Evolutionary conservation across 768 basidiomycete genomes (phyloP), one percentile per base, ranked within the genome.

Genomic region (Suillus subaureus): DNA sequence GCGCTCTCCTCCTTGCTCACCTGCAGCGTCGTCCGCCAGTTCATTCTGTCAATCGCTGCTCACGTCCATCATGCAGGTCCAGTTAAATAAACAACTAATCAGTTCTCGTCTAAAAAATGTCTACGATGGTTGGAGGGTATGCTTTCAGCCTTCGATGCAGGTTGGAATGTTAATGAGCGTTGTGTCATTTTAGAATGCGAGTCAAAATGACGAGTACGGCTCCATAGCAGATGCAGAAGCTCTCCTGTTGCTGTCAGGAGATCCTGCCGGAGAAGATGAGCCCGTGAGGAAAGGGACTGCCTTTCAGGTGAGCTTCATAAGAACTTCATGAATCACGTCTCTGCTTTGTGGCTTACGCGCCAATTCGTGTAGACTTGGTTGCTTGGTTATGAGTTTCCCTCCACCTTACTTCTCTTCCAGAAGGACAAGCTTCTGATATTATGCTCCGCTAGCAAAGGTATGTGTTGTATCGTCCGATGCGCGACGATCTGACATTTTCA

Each of bases 331-430:
- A 52, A 66, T 23, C 26, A 56, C 60, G 65, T 42, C 42, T 28
- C 35, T 57, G 15, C 37, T 47, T 28, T 21, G 47, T 56, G 26
- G 61, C 33, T 64, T 61, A 70, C 63, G 61, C 61, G 58, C 60
- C 43, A 58, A 52, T 61, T 33, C 57, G 45, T 64, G 31, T 69
- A 97, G 97, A 96, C 96, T 74, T 97, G 96, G 93, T 83, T 99
- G 21, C 85, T 99, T 45, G 97, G 96, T 16, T 99, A 96, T 77
- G 97, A 99, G 78, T 99, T 99, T 73, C 97, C 97, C 3, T 94
- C 95, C 0, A 98, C 97, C 0, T 82, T 98, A 35, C 84, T 96
- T 65, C 81, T 98, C 23, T 92, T 99, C 71, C 85, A 89, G 64
- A 90, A 90, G 71, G 82, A 89, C 62, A 91, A 86, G 72, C 79